phyloP scores from a whole-genome alignment of 192 early-diverging fungal genomes.

The Martensiomyces pterosporus region DNA sequence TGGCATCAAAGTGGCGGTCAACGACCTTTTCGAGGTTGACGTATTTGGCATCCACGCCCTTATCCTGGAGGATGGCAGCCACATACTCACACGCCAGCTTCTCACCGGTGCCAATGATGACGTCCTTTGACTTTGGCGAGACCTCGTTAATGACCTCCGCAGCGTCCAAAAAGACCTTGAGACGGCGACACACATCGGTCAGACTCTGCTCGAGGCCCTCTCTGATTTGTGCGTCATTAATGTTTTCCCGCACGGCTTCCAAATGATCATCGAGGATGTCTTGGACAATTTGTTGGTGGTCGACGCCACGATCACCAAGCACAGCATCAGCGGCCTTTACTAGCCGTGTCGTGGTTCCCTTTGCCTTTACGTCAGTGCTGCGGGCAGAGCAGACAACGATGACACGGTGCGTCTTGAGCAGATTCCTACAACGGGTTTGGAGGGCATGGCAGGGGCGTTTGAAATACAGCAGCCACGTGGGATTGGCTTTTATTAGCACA shows the following conservation, averaged over 20 bases:
- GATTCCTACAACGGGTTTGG: conserved; percentile 58
- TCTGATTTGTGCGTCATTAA: conserved; percentile 51
- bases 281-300: conserved; percentile 72
- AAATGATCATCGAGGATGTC: conserved; percentile 82
- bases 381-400: conserved; percentile 96
- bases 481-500: too few relatives aligned
- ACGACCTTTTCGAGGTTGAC: conserved; percentile 86
- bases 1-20: conserved; percentile 73
- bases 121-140: conserved; percentile 91
- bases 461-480: not conserved
- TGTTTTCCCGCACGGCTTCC: conserved; percentile 56
- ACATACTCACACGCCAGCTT: conserved; percentile 90
- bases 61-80: conserved; percentile 71
- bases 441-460: too few relatives aligned
- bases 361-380: conserved; percentile 80
- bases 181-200: conserved; percentile 69
- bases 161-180: conserved; percentile 85
- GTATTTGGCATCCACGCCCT: conserved; percentile 77
- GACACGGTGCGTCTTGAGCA: conserved; percentile 69
- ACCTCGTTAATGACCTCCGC: conserved; percentile 96
- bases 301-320: conserved; percentile 29
- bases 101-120: conserved; percentile 93
- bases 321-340: conserved; percentile 49
- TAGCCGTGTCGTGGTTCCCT: conserved; percentile 82
- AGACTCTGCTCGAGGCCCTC: conserved; percentile 58